Conservation (phyloP, 495 filamentous ascomycete species). For the Podospora didyma region DNA sequence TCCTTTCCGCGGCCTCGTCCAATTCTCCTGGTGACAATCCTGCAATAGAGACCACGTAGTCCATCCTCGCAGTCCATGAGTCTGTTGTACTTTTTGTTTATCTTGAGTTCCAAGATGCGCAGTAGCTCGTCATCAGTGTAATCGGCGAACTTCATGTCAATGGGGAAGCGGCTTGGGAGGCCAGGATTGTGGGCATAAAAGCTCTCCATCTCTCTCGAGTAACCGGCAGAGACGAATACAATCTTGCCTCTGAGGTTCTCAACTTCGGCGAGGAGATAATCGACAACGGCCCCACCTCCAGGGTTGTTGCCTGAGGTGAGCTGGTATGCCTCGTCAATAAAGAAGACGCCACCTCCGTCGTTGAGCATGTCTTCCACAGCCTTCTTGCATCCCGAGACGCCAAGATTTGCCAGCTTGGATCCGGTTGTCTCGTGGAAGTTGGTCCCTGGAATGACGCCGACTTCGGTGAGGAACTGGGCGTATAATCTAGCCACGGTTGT, state of each 20-base stretch:
- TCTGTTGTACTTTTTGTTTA: conserved; percentile 40
- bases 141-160: conserved; percentile 62
- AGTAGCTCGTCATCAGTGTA: conserved; percentile 65
- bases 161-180: conserved; percentile 66
- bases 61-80: conserved; percentile 61
- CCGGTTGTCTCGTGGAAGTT: conserved; percentile 66
- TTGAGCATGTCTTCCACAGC: conserved; percentile 53
- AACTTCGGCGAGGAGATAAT: conserved; percentile 70
- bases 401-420: conserved; percentile 59
- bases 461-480: conserved; percentile 59
- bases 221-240: conserved; percentile 74
- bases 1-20: conserved; percentile 58
- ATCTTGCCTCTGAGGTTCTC: conserved; percentile 73
- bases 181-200: conserved; percentile 80
- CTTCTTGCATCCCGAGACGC: conserved; percentile 54
- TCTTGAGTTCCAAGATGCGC: conserved; percentile 51
- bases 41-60: conserved; percentile 56
- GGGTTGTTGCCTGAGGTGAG: conserved; percentile 52
- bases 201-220: conserved; percentile 72
- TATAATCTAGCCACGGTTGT: conserved; percentile 80
- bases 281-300: conserved; percentile 60
- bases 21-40: conserved; percentile 59
- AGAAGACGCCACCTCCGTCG: conserved; percentile 63
- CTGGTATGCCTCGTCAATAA: conserved; percentile 80
- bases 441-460: conserved; percentile 53